phyloP scores from a whole-genome alignment of 2,329 filamentous ascomycete genomes.

The Epichloe gansuensis region DNA sequence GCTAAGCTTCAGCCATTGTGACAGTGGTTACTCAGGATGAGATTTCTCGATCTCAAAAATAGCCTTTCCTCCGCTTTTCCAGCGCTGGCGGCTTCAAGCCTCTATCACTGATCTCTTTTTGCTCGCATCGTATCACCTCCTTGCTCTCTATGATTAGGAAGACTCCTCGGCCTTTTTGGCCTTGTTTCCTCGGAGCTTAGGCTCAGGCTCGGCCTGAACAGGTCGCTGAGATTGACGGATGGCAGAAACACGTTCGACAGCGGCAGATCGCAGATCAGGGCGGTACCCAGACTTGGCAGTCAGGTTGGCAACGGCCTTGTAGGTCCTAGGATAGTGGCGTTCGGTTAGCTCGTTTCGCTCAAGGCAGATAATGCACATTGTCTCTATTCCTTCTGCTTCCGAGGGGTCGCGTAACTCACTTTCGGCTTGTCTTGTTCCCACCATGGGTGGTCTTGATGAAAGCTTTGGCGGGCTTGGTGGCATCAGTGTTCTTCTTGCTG shows the following conservation, averaged over 20 bases:
- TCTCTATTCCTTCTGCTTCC: not conserved
- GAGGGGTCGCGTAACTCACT: conserved; percentile 26
- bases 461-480: conserved; percentile 60
- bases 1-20: not conserved
- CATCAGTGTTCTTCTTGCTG: conserved; percentile 69
- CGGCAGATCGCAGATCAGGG: conserved; percentile 60
- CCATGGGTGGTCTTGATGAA: conserved; percentile 56
- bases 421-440: conserved; percentile 63
- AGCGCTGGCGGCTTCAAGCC: not conserved
- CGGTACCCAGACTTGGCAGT: conserved; percentile 81
- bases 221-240: conserved; percentile 68
- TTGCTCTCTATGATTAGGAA: conserved; percentile 14
- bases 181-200: conserved; percentile 70
- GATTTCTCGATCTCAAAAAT: not conserved
- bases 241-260: conserved; percentile 78
- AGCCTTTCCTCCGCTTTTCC: not conserved
- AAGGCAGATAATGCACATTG: conserved; percentile 11
- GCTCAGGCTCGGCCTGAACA: conserved; percentile 61
- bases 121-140: not conserved
- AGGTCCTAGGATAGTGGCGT: conserved; percentile 49
- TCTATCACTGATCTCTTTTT: not conserved
- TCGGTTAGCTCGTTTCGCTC: not conserved
- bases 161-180: conserved; percentile 55
- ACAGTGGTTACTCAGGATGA: not conserved
- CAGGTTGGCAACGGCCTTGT: conserved; percentile 73